Conservation (phyloP, 2,329 filamentous ascomycete genomes). For the Sordariomycetes sp. region DNA sequence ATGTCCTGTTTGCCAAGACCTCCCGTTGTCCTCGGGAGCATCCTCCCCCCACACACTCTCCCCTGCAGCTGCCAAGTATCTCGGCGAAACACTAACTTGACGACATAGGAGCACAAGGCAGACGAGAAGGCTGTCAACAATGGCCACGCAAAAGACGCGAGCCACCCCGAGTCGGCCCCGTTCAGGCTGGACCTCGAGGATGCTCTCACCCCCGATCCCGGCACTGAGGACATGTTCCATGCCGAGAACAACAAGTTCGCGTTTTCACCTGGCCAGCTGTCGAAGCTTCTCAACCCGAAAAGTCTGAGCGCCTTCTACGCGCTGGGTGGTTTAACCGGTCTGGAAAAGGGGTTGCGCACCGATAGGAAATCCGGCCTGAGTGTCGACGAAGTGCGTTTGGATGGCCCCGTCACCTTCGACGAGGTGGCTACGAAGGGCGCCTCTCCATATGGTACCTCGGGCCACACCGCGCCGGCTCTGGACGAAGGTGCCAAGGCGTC, state of each 20-base stretch:
- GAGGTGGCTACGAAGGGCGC: constrained; percentile 28
- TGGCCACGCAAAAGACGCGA: not conserved
- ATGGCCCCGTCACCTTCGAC: constrained; percentile 58
- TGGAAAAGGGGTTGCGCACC: constrained; percentile 64
- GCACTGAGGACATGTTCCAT: constrained; percentile 61
- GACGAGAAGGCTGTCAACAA: not conserved
- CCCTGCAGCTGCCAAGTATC: not conserved
- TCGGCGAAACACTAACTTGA: not conserved
- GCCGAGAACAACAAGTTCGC: constrained; percentile 61
- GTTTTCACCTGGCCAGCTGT: constrained; percentile 61
- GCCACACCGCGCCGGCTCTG: not conserved
- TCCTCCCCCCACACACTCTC: not conserved
- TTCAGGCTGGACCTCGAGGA: constrained; percentile 14
- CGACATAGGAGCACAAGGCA: not conserved
- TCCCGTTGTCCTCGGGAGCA: not conserved
- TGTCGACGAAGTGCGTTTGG: constrained; percentile 53
- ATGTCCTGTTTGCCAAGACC: not conserved
- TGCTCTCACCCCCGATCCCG: constrained; percentile 44
- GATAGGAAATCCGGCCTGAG: constrained; percentile 56
- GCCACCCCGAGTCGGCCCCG: not conserved
- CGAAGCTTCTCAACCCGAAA: constrained; percentile 73
- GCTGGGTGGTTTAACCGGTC: constrained; percentile 58
- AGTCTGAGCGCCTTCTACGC: constrained; percentile 64
- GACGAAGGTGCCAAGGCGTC: constrained; percentile 5
- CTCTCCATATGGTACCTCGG: constrained; percentile 2